Evolutionary conservation across 1,284 basidiomycete genomes (phyloP).

Genomic region (Papiliotrema nemorosa): DNA sequence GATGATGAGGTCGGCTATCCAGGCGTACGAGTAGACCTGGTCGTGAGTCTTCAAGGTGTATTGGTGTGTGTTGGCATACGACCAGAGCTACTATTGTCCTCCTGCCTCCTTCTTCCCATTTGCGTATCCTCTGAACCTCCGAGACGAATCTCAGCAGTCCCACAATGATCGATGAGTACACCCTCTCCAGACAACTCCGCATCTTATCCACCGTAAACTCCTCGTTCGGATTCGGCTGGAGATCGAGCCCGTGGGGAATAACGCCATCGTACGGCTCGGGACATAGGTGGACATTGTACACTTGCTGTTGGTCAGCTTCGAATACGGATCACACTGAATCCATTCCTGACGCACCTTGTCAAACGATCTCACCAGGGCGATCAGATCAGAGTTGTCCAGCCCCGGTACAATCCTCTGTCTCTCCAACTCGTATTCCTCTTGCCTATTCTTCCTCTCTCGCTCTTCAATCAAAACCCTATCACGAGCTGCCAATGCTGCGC

Average conservation of each 20-base stretch:
- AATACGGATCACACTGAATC: not conserved
- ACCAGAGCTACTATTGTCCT: slow-evolving; percentile 48
- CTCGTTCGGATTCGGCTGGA: slow-evolving; percentile 52
- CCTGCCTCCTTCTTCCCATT: slow-evolving; percentile 52
- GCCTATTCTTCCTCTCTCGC: slow-evolving; percentile 1
- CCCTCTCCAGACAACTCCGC: slow-evolving; percentile 51
- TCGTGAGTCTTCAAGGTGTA: not conserved
- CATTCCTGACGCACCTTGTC: slow-evolving; percentile 16
- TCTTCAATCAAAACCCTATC: not conserved
- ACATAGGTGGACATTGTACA: slow-evolving; percentile 15
- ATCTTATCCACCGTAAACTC: slow-evolving; percentile 55
- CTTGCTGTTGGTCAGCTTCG: slow-evolving; percentile 9
- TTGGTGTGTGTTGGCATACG: slow-evolving; percentile 21
- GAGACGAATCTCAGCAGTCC: slow-evolving; percentile 47
- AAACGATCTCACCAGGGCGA: slow-evolving; percentile 16
- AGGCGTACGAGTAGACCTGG: slow-evolving; percentile 49
- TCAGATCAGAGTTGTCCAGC: slow-evolving; percentile 21
- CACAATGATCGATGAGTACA: slow-evolving; percentile 53
- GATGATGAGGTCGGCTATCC: slow-evolving; percentile 40
- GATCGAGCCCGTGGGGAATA: slow-evolving; percentile 44
- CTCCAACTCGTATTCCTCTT: slow-evolving; percentile 25
- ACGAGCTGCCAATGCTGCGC: not conserved
- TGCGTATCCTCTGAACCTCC: slow-evolving; percentile 52
- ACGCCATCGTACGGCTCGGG: slow-evolving; percentile 10
- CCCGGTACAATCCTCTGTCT: slow-evolving; percentile 10